Conservation (phyloP, 2,329 filamentous ascomycete species). For the Phymatotrichopsis omnivora region DNA sequence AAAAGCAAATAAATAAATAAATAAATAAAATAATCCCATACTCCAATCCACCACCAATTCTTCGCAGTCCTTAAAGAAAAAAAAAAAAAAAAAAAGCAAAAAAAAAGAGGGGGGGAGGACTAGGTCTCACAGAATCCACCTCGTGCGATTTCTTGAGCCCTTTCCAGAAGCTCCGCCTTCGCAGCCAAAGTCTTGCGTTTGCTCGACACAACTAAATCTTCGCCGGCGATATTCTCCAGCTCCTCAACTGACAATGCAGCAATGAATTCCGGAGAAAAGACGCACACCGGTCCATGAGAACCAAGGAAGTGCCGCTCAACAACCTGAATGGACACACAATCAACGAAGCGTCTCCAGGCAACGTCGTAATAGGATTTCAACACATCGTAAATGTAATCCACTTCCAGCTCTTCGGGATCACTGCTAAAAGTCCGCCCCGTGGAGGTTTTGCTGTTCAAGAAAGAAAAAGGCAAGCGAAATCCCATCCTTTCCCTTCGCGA, state of each 20-base stretch:
- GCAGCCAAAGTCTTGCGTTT: constrained; percentile 39
- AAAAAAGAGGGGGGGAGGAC: no score
- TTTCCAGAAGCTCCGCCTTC: constrained; percentile 41
- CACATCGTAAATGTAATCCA: constrained; percentile 48
- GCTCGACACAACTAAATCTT: constrained; percentile 40
- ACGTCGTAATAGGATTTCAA: constrained; percentile 54
- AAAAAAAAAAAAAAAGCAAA: no score
- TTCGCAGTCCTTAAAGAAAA: no score
- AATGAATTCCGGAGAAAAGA: constrained; percentile 46
- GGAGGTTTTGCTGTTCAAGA: constrained; percentile 23
- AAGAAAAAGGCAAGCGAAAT: constrained; percentile 25
- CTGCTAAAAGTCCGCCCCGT: constrained; percentile 25
- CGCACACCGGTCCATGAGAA: constrained; percentile 42
- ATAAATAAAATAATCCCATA: no score
- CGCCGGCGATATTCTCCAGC: constrained; percentile 49
- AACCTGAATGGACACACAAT: constrained; percentile 51
- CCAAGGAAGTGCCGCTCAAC: constrained; percentile 45
- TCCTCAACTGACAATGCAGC: constrained; percentile 40
- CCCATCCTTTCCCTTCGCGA: constrained; percentile 31
- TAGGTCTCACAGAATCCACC: no score
- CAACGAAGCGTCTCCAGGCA: constrained; percentile 51
- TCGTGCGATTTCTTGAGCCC: constrained; percentile 33
- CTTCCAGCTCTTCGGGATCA: constrained; percentile 27
- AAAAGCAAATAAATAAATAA: no score
- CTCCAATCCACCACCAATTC: no score